Base-by-base conservation (phyloP, 306 rosid species). In the Medicago ruthenica region DNA sequence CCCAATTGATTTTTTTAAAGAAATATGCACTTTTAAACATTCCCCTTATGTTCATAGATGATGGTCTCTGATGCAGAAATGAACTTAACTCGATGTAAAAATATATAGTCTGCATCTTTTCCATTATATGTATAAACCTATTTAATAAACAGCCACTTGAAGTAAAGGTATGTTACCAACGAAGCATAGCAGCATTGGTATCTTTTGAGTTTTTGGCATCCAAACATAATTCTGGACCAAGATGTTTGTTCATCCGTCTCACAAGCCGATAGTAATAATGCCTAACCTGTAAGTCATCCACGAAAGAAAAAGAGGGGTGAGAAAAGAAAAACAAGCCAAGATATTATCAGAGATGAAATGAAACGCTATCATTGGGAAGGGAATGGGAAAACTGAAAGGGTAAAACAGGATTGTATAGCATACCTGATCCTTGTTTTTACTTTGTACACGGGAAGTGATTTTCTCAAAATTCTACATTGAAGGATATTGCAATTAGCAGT, bases 251-350 rank as follows among this genome's bases (percentile, higher is more conserved):
- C 98, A 95, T 95, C 63, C 98, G 93, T 81, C 98, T 90, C 80
- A 95, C 96, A 76, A 95, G 96, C 79, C 98, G 91, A 82, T 95
- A 95, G 83, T 95, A 95, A 89, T 95, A 95, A 84, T 95, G 97
- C 67, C 98, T 92, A 81, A 95, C 98, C 98, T 85, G 78, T 13
- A 75, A 74, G 66, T 37, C 54, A 73, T 22, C 61, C 71, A 24
- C 74, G 71, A 37, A 16, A 50, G 14, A 45, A 60, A 71, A 57
- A 61, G 16, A 70, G 76, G 57, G n/a, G 60, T 70, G 62, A 74
- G 74, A 78, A 74, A 48, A 22, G 34, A 58, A 44, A 68, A 64
- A 68, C 74, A 77, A 41, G 16, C 21, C 54, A 80, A 8, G 18
- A 69, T 54, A 69, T 62, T 60, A 75, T n/a, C 5, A 20, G 24